A percentile compares a stretch with the other conserved stretches of the same genome.
Conservation (phyloP, 1,284 basidiomycete species). For the Ustilago curta region DNA sequence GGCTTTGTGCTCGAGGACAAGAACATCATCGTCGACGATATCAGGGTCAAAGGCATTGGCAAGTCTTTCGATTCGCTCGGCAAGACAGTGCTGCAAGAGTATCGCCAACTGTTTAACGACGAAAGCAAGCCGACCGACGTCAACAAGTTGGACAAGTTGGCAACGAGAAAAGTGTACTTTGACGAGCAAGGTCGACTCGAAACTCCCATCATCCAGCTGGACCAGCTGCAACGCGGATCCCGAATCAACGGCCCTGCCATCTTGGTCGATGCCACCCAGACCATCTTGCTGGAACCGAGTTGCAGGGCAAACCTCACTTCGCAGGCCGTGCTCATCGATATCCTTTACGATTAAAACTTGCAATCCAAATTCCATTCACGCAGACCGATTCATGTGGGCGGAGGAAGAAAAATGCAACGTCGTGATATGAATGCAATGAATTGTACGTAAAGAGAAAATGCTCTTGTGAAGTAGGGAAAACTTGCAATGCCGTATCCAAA, state of each 20-base stretch:
- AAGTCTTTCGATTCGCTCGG: conserved; percentile 88
- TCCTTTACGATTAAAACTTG: conserved; percentile 42
- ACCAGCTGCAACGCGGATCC: conserved; percentile 78
- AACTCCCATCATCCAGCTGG: conserved; percentile 83
- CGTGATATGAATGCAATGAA: no score
- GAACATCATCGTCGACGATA: conserved; percentile 85
- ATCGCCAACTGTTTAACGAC: conserved; percentile 44
- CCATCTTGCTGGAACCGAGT: conserved; percentile 76
- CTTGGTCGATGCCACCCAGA: conserved; percentile 92
- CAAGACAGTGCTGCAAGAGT: conserved; percentile 81
- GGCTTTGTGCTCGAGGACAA: conserved; percentile 88
- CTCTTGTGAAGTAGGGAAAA: no score
- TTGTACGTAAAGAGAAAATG: no score
- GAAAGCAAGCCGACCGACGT: conserved; percentile 32
- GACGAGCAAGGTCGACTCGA: conserved; percentile 80
- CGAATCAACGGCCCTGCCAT: conserved; percentile 83
- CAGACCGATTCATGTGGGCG: not conserved
- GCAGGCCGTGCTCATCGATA: conserved; percentile 55
- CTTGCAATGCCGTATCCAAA: not conserved
- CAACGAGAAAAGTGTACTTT: conserved; percentile 79
- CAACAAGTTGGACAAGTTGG: conserved; percentile 57
- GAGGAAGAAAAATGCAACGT: not conserved
- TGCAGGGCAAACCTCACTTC: conserved; percentile 59
- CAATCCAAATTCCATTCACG: not conserved
- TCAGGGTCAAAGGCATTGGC: conserved; percentile 84